Conservation (phyloP, 352 stramenopile genomes). For the Peronospora tabacina region DNA sequence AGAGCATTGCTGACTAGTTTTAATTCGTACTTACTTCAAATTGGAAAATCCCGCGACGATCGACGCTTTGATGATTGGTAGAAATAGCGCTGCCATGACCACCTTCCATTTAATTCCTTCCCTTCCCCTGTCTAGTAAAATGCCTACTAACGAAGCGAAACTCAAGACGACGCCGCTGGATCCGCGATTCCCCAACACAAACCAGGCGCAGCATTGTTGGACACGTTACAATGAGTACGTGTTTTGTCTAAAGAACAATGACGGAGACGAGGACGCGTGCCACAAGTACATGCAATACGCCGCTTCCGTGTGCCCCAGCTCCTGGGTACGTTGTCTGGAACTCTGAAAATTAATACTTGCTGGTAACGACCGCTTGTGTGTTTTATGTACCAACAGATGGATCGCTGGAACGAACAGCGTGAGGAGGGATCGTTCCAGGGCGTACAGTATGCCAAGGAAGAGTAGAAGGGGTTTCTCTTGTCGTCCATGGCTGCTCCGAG, state of each 20-base stretch:
- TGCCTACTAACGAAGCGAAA: constrained; percentile 41
- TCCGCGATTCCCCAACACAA: constrained; percentile 82
- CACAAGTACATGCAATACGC: constrained; percentile 73
- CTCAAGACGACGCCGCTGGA: constrained; percentile 83
- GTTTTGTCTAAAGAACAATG: constrained; percentile 93
- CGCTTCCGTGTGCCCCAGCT: constrained; percentile 64
- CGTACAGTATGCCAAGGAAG: constrained; percentile 66
- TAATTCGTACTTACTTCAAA: too few species aligned
- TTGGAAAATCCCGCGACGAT: too few species aligned
- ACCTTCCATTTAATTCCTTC: constrained; percentile 10
- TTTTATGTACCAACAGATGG: constrained; percentile 30
- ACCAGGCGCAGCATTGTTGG: constrained; percentile 86
- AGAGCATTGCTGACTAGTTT: too few species aligned
- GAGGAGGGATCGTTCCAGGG: constrained; percentile 79
- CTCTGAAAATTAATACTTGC: background rate
- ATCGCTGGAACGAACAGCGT: constrained; percentile 77
- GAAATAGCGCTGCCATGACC: too few species aligned
- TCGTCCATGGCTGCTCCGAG: background rate
- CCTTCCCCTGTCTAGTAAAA: constrained; percentile 21
- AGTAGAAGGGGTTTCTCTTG: constrained; percentile 18
- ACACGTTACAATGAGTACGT: constrained; percentile 96
- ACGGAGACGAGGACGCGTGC: constrained; percentile 89
- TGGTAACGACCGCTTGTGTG: background rate
- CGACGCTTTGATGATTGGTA: too few species aligned
- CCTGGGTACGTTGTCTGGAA: constrained; percentile 44